phyloP scores from a whole-genome alignment of 805 yeast species.

The Nakazawaea holstii region DNA sequence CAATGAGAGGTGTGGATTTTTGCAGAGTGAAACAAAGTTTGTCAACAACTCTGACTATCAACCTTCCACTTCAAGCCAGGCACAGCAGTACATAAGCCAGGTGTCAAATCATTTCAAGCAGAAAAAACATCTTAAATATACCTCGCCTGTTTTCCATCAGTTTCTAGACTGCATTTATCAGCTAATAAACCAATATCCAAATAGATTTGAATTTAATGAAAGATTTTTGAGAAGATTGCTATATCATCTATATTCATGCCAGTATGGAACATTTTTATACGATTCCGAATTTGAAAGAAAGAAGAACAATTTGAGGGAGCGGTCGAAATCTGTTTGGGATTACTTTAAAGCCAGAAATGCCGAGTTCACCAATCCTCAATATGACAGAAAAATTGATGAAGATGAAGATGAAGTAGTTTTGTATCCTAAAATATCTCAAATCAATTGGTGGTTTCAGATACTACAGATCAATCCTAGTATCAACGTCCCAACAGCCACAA shows the following conservation, averaged over 20 bases:
- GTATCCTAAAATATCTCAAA: slow-evolving; percentile 54
- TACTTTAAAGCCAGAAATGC: slow-evolving; percentile 71
- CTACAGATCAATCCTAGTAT: slow-evolving; percentile 52
- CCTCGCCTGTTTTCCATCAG: slow-evolving; percentile 94
- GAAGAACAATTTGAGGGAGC: slow-evolving; percentile 31
- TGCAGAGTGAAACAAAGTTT: slow-evolving; percentile 48
- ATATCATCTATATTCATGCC: slow-evolving; percentile 89
- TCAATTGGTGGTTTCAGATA: slow-evolving; percentile 87
- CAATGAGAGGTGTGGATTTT: slow-evolving; percentile 75
- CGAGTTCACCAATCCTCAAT: slow-evolving; percentile 61
- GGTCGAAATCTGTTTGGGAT: slow-evolving; percentile 87
- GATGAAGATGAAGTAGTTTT: slow-evolving; percentile 37
- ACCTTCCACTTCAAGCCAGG: slow-evolving; percentile 28
- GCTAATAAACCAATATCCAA: slow-evolving; percentile 62
- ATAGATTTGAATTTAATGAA: slow-evolving; percentile 80
- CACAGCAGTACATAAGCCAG: slow-evolving; percentile 39
- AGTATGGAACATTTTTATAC: slow-evolving; percentile 84
- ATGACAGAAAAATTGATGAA: slow-evolving; percentile 19
- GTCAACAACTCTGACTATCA: slow-evolving; percentile 32
- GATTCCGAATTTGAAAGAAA: slow-evolving; percentile 65
- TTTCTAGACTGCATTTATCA: slow-evolving; percentile 89
- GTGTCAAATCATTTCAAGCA: slow-evolving; percentile 48
- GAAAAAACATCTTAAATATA: slow-evolving; percentile 46
- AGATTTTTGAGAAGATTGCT: slow-evolving; percentile 77
- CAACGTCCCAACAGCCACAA: slow-evolving; percentile 46